phyloP scores from a whole-genome alignment of 805 yeast species.

The Spathaspora boniae region DNA sequence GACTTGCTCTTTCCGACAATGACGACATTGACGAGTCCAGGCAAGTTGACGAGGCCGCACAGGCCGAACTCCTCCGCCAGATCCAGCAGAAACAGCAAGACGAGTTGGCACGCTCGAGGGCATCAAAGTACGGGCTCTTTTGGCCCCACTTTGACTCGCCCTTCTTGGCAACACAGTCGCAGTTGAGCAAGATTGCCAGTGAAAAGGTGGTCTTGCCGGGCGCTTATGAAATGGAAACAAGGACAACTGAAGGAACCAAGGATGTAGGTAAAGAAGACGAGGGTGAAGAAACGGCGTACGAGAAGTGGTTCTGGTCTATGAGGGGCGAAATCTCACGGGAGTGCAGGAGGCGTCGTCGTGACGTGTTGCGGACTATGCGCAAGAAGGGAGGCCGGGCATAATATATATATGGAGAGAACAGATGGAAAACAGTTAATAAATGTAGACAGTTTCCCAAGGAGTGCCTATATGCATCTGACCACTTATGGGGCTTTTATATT shows the following conservation, averaged over 20 bases:
- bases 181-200: constrained; percentile 55
- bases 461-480: too few species aligned
- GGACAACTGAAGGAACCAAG: not conserved
- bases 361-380: constrained; percentile 56
- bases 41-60: constrained; percentile 15
- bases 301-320: constrained; percentile 74
- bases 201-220: constrained; percentile 34
- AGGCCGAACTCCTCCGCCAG: constrained; percentile 24
- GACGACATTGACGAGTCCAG: constrained; percentile 46
- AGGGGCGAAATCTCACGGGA: constrained; percentile 79
- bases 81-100: constrained; percentile 30
- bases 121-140: constrained; percentile 50
- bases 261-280: constrained; percentile 14
- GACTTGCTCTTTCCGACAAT: constrained; percentile 41
- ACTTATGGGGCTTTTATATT: too few species aligned
- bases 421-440: too few species aligned
- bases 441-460: too few species aligned
- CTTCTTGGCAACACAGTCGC: constrained; percentile 81
- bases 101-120: constrained; percentile 13
- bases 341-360: constrained; percentile 72
- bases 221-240: constrained; percentile 15
- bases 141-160: constrained; percentile 86
- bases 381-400: constrained; percentile 39
- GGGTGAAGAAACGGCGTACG: constrained; percentile 51
- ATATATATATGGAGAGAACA: too few species aligned